Base-by-base conservation (phyloP, 805 yeast genomes). In the Isabelozyma gotoi region DNA sequence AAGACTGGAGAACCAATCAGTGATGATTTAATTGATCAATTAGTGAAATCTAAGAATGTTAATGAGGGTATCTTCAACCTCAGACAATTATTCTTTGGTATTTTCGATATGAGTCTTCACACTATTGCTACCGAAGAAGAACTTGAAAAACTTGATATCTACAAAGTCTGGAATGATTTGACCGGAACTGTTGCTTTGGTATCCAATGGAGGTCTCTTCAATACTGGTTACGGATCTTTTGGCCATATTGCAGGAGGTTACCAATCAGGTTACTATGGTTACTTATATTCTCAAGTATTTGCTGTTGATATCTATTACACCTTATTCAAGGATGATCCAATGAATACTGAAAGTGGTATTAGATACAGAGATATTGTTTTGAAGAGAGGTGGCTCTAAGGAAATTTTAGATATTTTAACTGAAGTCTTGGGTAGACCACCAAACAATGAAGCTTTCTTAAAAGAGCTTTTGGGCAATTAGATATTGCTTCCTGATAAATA, bases 211-310 rank as follows among this genome's bases (percentile, higher is more conserved):
- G 80, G 76, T 27, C 67, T 65, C 19, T 53, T 63, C 16, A 78
- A 84, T n/a, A 78, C 74, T 46, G 94, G 94, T 3, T 86, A 79
- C 56, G 81, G 84, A 24, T 81, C 89, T 0, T 88, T 88, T 60
- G 88, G 88, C 2, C 96, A 88, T 59, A 75, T 78, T 43, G 78
- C 87, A 60, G 89, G 89, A 32, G 92, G 95, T 14, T 88, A 88
- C 62, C 92, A 87, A 42, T 82, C 91, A 8, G 90, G 91, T 3
- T 88, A 88, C 65, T 88, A 88, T 55, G 96, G 96, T 2, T 88
- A 88, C 62, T 65, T 88, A 67, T 88, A 89, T 83, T 85, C 95
- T 2, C 83, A 82, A 56, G 96, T 87, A 12, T 88, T 83, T 70
- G 94, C 96, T 1, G 78, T 88, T 5, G 96, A 88, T 62, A 85